Evolutionary conservation across 768 basidiomycete genomes (phyloP), one percentile per base, ranked within the genome.

Genomic region (Leucosporidium yakuticum): DNA sequence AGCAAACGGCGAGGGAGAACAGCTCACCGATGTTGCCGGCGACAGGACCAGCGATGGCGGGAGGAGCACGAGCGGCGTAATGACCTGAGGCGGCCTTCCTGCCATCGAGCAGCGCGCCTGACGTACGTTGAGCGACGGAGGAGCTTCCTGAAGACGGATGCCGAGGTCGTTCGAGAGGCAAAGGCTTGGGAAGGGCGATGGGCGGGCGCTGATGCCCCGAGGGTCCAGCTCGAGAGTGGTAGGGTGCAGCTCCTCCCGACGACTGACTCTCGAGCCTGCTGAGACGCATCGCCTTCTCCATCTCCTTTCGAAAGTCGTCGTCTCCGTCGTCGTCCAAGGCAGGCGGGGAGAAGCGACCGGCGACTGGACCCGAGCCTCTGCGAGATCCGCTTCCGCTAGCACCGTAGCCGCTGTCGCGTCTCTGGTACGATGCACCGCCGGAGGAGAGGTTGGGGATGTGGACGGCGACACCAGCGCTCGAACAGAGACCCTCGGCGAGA

Each of bases 401-500:
- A 15, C 39, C 39, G 39, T 44, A 44, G 39, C 39, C 39, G 55
- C 39, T 19, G 63, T 64, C 36, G 39, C 44, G 4, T 29, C 9
- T 20, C 54, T 56, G 34, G 12, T 23, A 21, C 44, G n/a, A 21
- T 49, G 49, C 9, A 48, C 21, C 39, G 48, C 21, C 23, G 25
- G 9, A 44, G 6, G 39, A 44, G 39, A 44, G 39, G 17, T 8
- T 44, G 14, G 39, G 51, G 21, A 55, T n/a, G 65, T 73, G 65
- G 11, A 50, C 12, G 4, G 36, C 2, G 55, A 73, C 8, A 11
- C 32, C 60, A 20, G 65, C 68, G 3, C n/a, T 25, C 19, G 55
- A 36, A 21, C 56, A 62, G 62, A 73, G 62, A 8, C 56, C 31
- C 25, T 69, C 68, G 25, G 68, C 68, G 54, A 73, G 63, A 19